Evolutionary conservation across 2,329 filamentous ascomycete species (phyloP).

Genomic region (Botrytis hyacinthi): DNA sequence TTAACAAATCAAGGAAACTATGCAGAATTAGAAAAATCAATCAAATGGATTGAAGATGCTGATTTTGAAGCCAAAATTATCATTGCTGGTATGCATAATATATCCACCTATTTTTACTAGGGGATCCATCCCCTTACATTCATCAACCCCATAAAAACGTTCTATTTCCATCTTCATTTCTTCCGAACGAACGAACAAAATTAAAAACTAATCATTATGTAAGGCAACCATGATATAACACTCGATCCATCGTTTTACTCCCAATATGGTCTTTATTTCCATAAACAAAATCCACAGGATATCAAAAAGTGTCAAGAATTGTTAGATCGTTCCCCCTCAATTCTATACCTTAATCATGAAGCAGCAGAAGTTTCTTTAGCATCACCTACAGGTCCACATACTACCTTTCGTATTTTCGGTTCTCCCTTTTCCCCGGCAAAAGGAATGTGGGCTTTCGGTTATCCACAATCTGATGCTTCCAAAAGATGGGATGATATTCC

Average conservation of each 20-base stretch:
- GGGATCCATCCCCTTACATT: neutral
- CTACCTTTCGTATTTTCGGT: constrained; percentile 66
- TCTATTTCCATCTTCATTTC: constrained; percentile 14
- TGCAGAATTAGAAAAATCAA: constrained; percentile 57
- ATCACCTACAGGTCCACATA: constrained; percentile 53
- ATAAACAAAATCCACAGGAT: constrained; percentile 56
- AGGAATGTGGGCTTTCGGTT: constrained; percentile 67
- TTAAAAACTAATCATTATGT: constrained; percentile 20
- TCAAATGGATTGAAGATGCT: constrained; percentile 65
- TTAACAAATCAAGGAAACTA: constrained; percentile 69
- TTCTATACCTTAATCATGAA: constrained; percentile 65
- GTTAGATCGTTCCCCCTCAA: constrained; percentile 44
- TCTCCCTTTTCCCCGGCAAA: constrained; percentile 62
- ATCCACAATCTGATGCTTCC: constrained; percentile 44
- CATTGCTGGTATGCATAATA: constrained; percentile 54
- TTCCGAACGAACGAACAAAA: neutral
- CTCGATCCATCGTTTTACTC: constrained; percentile 63
- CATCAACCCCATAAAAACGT: neutral
- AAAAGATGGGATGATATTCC: constrained; percentile 62
- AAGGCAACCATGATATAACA: constrained; percentile 74
- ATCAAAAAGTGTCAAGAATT: constrained; percentile 53
- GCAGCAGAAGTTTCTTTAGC: constrained; percentile 53
- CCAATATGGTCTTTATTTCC: constrained; percentile 52
- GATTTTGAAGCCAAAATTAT: constrained; percentile 70
- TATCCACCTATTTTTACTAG: neutral